A percentile compares a stretch with the other conserved stretches of the same genome.
These are phyloP conservation scores for Colletotrichum aenigma DNA, from an alignment of 2,329 filamentous ascomycete species.

Conservation along the genomic window DNA sequence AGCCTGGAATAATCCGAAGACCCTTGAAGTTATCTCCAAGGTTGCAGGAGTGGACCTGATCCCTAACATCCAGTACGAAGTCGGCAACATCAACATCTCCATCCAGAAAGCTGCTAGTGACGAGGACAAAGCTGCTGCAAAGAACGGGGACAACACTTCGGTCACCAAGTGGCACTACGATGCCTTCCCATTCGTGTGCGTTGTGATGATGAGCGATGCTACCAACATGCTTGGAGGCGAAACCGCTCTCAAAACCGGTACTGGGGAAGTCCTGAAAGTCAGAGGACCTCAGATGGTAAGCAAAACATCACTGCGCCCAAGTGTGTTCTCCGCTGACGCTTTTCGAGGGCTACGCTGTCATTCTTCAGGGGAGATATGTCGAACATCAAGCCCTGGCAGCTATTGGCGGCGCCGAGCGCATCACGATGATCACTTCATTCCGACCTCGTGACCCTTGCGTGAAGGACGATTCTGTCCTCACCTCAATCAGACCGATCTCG, in stretches of 20 bases:
- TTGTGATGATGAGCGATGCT: slow-evolving; percentile 70
- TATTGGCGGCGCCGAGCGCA: slow-evolving; percentile 44
- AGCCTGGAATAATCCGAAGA: slow-evolving; percentile 46
- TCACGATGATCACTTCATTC: slow-evolving; percentile 52
- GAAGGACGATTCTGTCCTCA: slow-evolving; percentile 57
- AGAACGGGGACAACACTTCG: slow-evolving; percentile 29
- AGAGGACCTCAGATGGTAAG: slow-evolving; percentile 64
- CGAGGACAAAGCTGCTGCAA: slow-evolving; percentile 47
- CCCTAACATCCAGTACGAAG: slow-evolving; percentile 58
- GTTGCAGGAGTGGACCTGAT: slow-evolving; percentile 61
- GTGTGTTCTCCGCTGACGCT: slow-evolving; percentile 1
- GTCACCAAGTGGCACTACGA: slow-evolving; percentile 69
- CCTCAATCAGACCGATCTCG: slow-evolving; percentile 57
- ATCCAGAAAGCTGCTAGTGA: slow-evolving; percentile 51
- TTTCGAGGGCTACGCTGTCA: slow-evolving; percentile 40
- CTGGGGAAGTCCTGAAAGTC: slow-evolving; percentile 60
- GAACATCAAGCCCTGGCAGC: slow-evolving; percentile 46
- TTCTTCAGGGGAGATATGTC: slow-evolving; percentile 51
- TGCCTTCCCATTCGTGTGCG: slow-evolving; percentile 72
- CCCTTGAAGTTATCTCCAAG: slow-evolving; percentile 50
- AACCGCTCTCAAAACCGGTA: slow-evolving; percentile 59
- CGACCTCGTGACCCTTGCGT: slow-evolving; percentile 41
- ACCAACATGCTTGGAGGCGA: slow-evolving; percentile 68
- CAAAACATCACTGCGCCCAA: neutral
- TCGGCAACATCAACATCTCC: slow-evolving; percentile 60